These are phyloP conservation scores for Podaxis mareebaensis DNA, from an alignment of 768 basidiomycete genomes.

Conservation along the genomic window DNA sequence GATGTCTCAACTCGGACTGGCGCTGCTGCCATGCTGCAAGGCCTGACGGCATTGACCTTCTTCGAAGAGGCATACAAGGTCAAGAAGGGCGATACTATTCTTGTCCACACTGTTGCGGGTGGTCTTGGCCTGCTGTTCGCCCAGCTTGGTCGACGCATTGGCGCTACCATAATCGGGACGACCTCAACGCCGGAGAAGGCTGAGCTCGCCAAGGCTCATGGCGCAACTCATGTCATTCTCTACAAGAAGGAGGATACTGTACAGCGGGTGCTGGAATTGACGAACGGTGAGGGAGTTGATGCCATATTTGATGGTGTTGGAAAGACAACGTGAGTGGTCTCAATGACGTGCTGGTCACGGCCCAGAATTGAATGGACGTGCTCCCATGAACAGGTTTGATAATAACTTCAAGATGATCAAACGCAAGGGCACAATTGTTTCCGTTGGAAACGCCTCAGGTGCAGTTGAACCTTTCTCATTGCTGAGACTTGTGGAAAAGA, in stretches of 20 bases:
- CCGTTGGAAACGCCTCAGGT: slow-evolving; percentile 92
- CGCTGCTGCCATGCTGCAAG: slow-evolving; percentile 72
- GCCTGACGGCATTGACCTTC: slow-evolving; percentile 75
- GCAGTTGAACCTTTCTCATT: slow-evolving; percentile 75
- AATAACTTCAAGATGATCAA: slow-evolving; percentile 78
- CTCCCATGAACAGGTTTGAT: slow-evolving; percentile 55
- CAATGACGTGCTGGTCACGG: neutral
- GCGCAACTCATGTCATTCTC: slow-evolving; percentile 86
- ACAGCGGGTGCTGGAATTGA: slow-evolving; percentile 69
- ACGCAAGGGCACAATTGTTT: slow-evolving; percentile 88
- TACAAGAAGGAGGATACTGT: slow-evolving; percentile 78
- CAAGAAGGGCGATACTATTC: slow-evolving; percentile 73
- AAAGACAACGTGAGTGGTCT: slow-evolving; percentile 76
- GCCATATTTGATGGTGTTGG: slow-evolving; percentile 96
- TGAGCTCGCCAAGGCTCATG: slow-evolving; percentile 71
- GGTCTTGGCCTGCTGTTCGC: slow-evolving; percentile 74
- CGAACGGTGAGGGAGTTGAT: slow-evolving; percentile 79
- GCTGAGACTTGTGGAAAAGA: slow-evolving; percentile 76
- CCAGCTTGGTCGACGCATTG: slow-evolving; percentile 69
- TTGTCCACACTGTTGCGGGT: slow-evolving; percentile 91
- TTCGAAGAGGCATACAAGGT: slow-evolving; percentile 86
- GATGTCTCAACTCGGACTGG: slow-evolving; percentile 59
- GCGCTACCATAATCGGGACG: slow-evolving; percentile 92
- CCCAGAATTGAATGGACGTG: neutral
- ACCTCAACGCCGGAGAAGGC: slow-evolving; percentile 87